These are phyloP conservation scores for Fusarium sp. DNA, from an alignment of 2,329 filamentous ascomycete genomes.

Conservation along the genomic window DNA sequence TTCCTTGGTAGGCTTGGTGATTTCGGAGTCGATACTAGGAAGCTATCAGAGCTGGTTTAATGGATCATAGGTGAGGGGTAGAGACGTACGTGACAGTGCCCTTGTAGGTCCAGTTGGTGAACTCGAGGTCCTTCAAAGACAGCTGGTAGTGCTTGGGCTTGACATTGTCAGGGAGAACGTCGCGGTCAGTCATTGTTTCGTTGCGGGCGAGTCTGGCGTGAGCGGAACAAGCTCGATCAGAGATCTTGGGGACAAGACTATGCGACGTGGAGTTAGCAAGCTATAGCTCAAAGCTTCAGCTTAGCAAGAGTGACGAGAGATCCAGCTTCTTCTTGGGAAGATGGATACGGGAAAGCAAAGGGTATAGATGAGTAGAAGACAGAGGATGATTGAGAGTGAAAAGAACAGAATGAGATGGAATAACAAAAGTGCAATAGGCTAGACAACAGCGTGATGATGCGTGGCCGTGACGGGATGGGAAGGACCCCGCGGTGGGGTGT, in stretches of 20 bases:
- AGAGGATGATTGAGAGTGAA: neutral
- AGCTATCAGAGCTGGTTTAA: constrained; percentile 27
- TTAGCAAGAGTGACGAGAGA: constrained; percentile 23
- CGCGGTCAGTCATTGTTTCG: constrained; percentile 67
- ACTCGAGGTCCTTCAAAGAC: constrained; percentile 85
- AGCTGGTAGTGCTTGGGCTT: constrained; percentile 90
- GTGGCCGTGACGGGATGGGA: constrained; percentile 8
- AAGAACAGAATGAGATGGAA: constrained; percentile 8
- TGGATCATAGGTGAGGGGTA: constrained; percentile 22
- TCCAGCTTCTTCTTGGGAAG: constrained; percentile 1
- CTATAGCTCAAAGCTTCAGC: constrained; percentile 42
- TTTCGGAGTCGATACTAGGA: constrained; percentile 76
- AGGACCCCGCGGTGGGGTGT: constrained; percentile 37
- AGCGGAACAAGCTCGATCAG: constrained; percentile 53
- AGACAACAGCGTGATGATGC: constrained; percentile 40
- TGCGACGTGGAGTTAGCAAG: constrained; percentile 31
- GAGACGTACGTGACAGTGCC: constrained; percentile 74
- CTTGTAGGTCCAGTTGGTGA: constrained; percentile 79
- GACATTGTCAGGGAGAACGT: constrained; percentile 72
- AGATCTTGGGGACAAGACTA: constrained; percentile 47
- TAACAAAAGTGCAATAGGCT: constrained; percentile 26
- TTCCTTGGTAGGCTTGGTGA: constrained; percentile 78
- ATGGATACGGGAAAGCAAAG: constrained; percentile 1
- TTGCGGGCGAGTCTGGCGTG: constrained; percentile 53
- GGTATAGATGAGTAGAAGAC: constrained; percentile 10